Percentiles rank a stretch among this genome's conserved stretches.
Evolutionary conservation across 768 basidiomycete species (phyloP).

Genomic region (Russula emetica): DNA sequence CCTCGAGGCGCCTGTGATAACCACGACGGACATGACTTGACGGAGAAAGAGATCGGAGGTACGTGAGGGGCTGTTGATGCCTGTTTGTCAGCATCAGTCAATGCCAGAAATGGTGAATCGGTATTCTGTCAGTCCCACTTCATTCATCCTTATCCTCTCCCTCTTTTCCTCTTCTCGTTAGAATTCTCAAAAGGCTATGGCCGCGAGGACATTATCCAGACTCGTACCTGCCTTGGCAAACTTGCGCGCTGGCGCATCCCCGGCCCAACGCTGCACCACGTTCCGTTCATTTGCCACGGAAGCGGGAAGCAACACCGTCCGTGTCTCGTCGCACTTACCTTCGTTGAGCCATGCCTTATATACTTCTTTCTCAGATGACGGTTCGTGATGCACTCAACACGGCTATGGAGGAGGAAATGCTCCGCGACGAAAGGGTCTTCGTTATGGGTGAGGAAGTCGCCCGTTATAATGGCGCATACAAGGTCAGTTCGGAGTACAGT

Average conservation of each 20-base stretch:
- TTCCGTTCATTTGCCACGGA: constrained; percentile 64
- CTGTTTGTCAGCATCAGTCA: constrained; percentile 12
- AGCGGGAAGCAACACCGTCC: constrained; percentile 44
- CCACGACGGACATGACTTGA: constrained; percentile 44
- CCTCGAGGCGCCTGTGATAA: constrained; percentile 87
- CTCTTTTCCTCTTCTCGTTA: constrained; percentile 32
- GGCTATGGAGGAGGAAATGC: constrained; percentile 99
- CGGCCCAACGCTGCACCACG: constrained; percentile 41
- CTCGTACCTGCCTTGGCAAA: constrained; percentile 47
- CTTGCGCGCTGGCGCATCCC: constrained; percentile 43
- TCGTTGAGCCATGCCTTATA: constrained; percentile 29
- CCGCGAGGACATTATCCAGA: constrained; percentile 59
- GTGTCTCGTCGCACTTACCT: constrained; percentile 39
- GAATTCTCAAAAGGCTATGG: constrained; percentile 43
- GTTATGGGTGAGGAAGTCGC: constrained; percentile 97
- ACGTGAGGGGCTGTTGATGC: constrained; percentile 11
- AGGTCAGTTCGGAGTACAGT: constrained; percentile 45
- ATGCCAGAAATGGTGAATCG: constrained; percentile 12
- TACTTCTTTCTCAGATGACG: constrained; percentile 65
- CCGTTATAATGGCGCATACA: constrained; percentile 96
- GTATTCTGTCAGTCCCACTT: background rate
- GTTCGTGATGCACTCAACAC: constrained; percentile 96
- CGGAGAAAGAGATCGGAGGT: constrained; percentile 17
- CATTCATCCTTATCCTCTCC: constrained; percentile 29
- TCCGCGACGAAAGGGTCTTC: constrained; percentile 91